phyloP scores from a whole-genome alignment of 305 asterid genomes.

The Striga hermonthica region DNA sequence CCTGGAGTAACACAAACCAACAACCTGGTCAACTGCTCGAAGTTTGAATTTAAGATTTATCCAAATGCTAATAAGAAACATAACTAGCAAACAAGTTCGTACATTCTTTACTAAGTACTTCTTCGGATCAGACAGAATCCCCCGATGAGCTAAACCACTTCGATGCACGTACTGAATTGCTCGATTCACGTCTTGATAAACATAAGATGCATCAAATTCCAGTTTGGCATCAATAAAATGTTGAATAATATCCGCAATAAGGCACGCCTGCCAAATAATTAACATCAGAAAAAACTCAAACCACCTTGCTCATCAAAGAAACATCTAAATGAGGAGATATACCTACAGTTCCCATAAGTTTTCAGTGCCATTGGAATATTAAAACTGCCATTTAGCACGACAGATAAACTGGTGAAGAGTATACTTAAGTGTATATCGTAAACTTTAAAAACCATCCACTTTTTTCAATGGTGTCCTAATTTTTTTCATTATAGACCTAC shows the following conservation, averaged over 20 bases:
- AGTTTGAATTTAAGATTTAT: constrained; percentile 16
- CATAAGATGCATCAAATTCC: constrained; percentile 89
- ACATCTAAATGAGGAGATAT: constrained; percentile 3
- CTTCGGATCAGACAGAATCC: constrained; percentile 77
- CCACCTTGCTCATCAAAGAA: constrained; percentile 18
- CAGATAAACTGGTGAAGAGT: constrained; percentile 16
- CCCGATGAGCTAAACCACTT: constrained; percentile 83
- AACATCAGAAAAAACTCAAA: constrained; percentile 21
- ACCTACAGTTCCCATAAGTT: constrained; percentile 12
- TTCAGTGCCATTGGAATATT: constrained; percentile 7
- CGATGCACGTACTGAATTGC: constrained; percentile 92
- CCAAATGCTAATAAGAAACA: constrained; percentile 9
- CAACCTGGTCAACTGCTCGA: constrained; percentile 17
- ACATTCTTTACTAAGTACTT: constrained; percentile 90
- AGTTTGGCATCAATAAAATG: constrained; percentile 93
- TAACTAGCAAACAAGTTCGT: constrained; percentile 30
- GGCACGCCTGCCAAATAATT: constrained; percentile 71
- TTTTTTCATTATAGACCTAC: background rate
- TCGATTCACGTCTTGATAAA: constrained; percentile 84
- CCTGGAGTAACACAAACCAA: constrained; percentile 48
- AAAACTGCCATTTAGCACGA: constrained; percentile 1
- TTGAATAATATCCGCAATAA: constrained; percentile 93
- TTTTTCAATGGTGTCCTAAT: constrained; percentile 5
- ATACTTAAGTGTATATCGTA: constrained; percentile 3
- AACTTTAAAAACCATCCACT: constrained; percentile 9